These are phyloP conservation scores for Zopfochytrium polystomum DNA, from an alignment of 371 early-diverging fungal genomes.

Conservation along the genomic window DNA sequence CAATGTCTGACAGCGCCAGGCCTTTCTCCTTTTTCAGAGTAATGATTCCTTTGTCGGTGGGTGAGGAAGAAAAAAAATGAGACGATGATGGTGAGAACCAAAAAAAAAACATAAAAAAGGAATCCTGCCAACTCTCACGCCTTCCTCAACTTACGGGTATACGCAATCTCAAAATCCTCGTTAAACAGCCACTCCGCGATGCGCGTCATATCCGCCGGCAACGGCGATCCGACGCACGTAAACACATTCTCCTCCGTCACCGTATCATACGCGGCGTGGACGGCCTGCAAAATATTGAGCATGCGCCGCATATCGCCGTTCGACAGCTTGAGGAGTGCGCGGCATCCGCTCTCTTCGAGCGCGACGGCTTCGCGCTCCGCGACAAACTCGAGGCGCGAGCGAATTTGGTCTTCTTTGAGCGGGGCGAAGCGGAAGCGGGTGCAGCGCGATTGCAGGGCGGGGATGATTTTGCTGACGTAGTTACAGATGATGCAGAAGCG, in stretches of 20 bases:
- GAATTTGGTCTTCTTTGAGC: conserved; percentile 56
- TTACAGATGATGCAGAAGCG: conserved; percentile 99
- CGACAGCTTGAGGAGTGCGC: conserved; percentile 75
- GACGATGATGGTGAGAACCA: background rate
- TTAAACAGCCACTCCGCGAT: conserved; percentile 77
- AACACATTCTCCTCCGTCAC: conserved; percentile 81
- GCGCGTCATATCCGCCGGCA: conserved; percentile 78
- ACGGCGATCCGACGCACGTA: conserved; percentile 86
- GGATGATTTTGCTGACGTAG: conserved; percentile 92
- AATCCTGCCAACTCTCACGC: no score
- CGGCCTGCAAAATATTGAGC: conserved; percentile 88
- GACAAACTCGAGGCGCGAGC: conserved; percentile 62
- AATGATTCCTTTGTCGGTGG: conserved; percentile 56
- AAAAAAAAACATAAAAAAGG: conserved; percentile 3
- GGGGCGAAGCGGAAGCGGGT: conserved; percentile 94
- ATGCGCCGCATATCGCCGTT: conserved; percentile 97
- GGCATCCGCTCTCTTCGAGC: conserved; percentile 75
- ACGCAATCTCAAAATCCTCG: conserved; percentile 74
- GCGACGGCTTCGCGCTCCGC: conserved; percentile 72
- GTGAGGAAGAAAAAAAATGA: background rate
- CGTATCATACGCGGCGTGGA: conserved; percentile 74
- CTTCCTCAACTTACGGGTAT: conserved; percentile 58
- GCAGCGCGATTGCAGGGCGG: conserved; percentile 92
- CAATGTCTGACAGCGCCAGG: conserved; percentile 83
- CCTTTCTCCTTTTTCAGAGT: conserved; percentile 78